These are phyloP conservation scores for Pholiota adiposa DNA, from an alignment of 1,284 basidiomycete genomes.

Conservation along the genomic window DNA sequence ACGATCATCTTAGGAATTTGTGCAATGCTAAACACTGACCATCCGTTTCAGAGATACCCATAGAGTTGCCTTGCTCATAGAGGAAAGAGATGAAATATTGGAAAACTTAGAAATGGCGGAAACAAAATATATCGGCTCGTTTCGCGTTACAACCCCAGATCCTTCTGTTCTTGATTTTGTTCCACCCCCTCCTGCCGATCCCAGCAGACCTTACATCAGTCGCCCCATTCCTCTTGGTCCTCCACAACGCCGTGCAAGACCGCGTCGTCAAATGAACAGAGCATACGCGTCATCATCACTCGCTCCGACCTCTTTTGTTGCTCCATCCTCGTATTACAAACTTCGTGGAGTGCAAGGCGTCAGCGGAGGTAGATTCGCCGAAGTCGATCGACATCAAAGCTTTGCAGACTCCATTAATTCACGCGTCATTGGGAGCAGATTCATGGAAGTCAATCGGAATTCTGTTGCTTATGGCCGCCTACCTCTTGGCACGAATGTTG, in stretches of 20 bases:
- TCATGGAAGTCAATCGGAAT: slow-evolving; percentile 71
- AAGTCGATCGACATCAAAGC: slow-evolving; percentile 46
- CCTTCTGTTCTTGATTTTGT: slow-evolving; percentile 63
- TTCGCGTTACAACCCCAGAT: slow-evolving; percentile 71
- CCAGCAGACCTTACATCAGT: slow-evolving; percentile 60
- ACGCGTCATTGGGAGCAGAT: slow-evolving; percentile 67
- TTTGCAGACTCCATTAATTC: slow-evolving; percentile 63
- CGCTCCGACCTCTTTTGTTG: slow-evolving; percentile 74
- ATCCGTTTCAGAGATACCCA: slow-evolving; percentile 60
- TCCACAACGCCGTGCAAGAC: slow-evolving; percentile 35
- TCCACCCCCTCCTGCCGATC: slow-evolving; percentile 40
- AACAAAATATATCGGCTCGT: slow-evolving; percentile 76
- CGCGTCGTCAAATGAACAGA: slow-evolving; percentile 55
- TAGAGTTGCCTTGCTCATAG: slow-evolving; percentile 65
- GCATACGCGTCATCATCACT: slow-evolving; percentile 69
- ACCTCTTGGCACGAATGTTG: slow-evolving; percentile 66
- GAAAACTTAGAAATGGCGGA: slow-evolving; percentile 81
- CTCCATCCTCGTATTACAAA: slow-evolving; percentile 79
- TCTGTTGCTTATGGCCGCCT: slow-evolving; percentile 57
- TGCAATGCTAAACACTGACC: not conserved
- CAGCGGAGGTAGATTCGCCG: slow-evolving; percentile 60
- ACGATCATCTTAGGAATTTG: slow-evolving; percentile 25
- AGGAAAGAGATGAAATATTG: slow-evolving; percentile 73
- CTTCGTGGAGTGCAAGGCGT: slow-evolving; percentile 64
- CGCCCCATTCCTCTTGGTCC: slow-evolving; percentile 61